These are phyloP conservation scores for Penicillium ucsense DNA, from an alignment of 495 filamentous ascomycete genomes.

Conservation along the genomic window DNA sequence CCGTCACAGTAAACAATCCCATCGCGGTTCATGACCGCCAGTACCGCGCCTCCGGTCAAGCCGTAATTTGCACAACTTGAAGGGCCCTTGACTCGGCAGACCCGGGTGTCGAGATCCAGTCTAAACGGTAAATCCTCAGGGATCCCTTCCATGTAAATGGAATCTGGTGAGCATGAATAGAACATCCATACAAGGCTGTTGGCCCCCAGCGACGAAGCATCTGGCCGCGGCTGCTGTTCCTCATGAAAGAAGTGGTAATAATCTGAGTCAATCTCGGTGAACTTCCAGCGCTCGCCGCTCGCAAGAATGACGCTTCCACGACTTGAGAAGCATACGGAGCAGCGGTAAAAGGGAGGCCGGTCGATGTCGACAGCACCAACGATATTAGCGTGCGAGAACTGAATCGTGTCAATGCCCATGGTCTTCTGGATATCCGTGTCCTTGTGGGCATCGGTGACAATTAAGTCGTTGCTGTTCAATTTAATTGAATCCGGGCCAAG, in stretches of 20 bases:
- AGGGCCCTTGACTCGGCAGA: neutral
- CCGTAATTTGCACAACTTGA: neutral
- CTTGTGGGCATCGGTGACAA: neutral
- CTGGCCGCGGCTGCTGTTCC: neutral
- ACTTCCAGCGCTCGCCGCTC: slow-evolving; percentile 4
- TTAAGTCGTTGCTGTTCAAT: neutral
- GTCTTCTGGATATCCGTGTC: neutral
- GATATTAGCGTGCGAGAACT: neutral
- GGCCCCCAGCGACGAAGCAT: too few species aligned
- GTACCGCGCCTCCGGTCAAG: neutral
- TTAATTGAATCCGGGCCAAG: neutral
- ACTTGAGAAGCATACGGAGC: neutral
- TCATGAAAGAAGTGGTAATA: neutral
- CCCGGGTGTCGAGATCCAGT: neutral
- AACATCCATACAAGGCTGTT: neutral
- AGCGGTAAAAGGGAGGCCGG: neutral
- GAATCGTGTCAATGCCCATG: neutral
- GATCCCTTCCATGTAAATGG: neutral
- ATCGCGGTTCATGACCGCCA: slow-evolving; percentile 1
- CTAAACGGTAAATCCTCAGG: neutral
- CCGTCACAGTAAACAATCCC: neutral
- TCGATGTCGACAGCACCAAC: neutral
- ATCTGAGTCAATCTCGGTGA: neutral
- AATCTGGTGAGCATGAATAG: neutral
- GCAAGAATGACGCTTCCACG: neutral